Percentiles rank a stretch among this genome's conserved stretches.
Conservation (phyloP, 176 grass and related monocot genomes). For the Coix lacrymajobi region DNA sequence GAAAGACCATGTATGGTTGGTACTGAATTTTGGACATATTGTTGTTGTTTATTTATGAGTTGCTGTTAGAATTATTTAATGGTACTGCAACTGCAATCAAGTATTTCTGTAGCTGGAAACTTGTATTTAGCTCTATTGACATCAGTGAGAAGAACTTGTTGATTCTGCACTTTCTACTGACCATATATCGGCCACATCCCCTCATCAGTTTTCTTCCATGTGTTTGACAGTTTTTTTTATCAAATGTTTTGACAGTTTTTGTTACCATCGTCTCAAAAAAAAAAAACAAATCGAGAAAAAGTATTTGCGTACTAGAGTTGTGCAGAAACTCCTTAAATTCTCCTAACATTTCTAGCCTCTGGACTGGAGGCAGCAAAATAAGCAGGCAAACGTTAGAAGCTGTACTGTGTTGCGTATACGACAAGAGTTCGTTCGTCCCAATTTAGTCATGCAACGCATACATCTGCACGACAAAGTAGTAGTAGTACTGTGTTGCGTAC, state of each 20-base stretch:
- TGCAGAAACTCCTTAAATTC: background rate
- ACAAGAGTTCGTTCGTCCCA: background rate
- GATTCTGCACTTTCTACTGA: slow-evolving; percentile 24
- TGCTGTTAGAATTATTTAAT: slow-evolving; percentile 20
- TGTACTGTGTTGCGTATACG: background rate
- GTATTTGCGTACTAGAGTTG: background rate
- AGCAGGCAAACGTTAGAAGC: background rate
- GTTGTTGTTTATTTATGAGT: slow-evolving; percentile 6
- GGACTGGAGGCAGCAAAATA: background rate
- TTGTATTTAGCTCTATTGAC: slow-evolving; percentile 9
- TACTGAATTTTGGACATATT: slow-evolving; percentile 34
- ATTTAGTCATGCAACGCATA: background rate
- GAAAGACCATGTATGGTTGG: slow-evolving; percentile 20
- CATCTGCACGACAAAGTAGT: background rate
- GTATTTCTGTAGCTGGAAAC: slow-evolving; percentile 22
- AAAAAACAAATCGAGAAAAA: background rate
- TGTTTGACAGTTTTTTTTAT: background rate
- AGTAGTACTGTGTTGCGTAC: background rate
- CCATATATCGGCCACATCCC: background rate
- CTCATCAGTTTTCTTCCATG: background rate
- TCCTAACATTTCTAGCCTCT: too few relatives aligned
- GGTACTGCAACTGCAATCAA: background rate
- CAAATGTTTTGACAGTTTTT: background rate
- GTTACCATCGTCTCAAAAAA: background rate
- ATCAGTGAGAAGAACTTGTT: slow-evolving; percentile 10